A percentile compares a stretch with the other conserved stretches of the same genome.
Conservation (phyloP, 2,329 filamentous ascomycete species). For the Alternaria sp. region DNA sequence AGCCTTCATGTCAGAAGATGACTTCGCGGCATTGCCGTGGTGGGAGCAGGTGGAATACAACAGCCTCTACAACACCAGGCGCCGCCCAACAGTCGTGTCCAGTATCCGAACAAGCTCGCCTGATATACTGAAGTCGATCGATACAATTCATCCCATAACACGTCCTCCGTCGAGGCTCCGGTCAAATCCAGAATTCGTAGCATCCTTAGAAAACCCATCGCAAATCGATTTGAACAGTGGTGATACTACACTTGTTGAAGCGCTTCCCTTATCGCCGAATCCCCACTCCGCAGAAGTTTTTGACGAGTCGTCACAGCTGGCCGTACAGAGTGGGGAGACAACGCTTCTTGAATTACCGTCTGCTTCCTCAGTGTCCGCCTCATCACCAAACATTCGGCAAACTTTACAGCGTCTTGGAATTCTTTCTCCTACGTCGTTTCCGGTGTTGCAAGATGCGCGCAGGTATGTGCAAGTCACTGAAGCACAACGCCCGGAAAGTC, state of each 20-base stretch:
- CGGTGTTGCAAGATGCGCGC: not conserved
- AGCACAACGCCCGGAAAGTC: not conserved
- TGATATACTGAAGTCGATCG: not conserved
- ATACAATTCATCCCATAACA: not conserved
- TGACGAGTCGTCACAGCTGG: not conserved
- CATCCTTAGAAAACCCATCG: not conserved
- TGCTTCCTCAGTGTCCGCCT: no score
- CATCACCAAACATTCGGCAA: not conserved
- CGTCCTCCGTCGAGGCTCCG: not conserved
- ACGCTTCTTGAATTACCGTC: not conserved
- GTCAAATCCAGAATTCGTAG: not conserved
- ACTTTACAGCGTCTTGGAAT: not conserved
- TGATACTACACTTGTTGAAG: not conserved
- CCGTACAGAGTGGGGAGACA: not conserved
- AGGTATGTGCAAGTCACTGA: not conserved
- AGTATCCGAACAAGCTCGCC: not conserved
- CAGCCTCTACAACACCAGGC: not conserved
- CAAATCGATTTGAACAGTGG: constrained; percentile 1
- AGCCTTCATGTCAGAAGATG: constrained; percentile 4
- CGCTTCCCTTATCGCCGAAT: not conserved
- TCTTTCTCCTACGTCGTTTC: not conserved
- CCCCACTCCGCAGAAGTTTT: not conserved
- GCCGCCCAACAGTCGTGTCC: not conserved
- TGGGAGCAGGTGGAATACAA: constrained; percentile 8
- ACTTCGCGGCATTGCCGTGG: constrained; percentile 9